phyloP scores from a whole-genome alignment of 148 eudicot species.

The Rhododendron griersonianum region DNA sequence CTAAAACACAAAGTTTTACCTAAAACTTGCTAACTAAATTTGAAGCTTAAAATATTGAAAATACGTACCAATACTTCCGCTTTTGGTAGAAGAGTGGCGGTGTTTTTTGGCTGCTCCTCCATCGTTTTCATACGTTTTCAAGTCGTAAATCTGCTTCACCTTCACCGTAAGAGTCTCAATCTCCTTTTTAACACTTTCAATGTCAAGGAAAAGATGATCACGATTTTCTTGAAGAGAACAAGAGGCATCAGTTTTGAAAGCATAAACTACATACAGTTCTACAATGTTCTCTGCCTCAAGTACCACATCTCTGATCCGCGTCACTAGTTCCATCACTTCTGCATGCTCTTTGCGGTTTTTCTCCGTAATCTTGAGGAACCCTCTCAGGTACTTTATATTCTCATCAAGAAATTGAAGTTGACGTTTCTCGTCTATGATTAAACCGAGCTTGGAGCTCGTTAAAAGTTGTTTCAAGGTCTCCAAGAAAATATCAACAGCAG shows the following conservation, averaged over 20 bases:
- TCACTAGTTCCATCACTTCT: neutral
- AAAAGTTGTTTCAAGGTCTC: neutral
- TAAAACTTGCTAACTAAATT: neutral
- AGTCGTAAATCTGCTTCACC: neutral
- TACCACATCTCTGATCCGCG: neutral
- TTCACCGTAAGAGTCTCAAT: neutral
- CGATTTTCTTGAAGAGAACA: neutral
- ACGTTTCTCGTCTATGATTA: too few species aligned
- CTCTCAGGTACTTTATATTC: neutral
- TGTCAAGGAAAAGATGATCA: neutral
- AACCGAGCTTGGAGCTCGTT: neutral
- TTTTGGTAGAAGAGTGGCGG: neutral
- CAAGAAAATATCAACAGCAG: neutral
- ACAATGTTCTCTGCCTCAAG: neutral
- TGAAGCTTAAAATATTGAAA: neutral
- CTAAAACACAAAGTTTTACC: neutral
- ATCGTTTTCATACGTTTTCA: neutral
- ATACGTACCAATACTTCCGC: neutral
- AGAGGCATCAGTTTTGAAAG: neutral
- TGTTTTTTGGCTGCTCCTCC: neutral
- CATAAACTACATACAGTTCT: neutral
- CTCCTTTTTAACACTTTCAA: neutral
- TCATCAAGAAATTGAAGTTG: neutral
- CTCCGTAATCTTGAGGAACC: neutral
- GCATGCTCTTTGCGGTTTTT: neutral